Conservation (phyloP, 306 rosid species). For the Rubus idaeus region DNA sequence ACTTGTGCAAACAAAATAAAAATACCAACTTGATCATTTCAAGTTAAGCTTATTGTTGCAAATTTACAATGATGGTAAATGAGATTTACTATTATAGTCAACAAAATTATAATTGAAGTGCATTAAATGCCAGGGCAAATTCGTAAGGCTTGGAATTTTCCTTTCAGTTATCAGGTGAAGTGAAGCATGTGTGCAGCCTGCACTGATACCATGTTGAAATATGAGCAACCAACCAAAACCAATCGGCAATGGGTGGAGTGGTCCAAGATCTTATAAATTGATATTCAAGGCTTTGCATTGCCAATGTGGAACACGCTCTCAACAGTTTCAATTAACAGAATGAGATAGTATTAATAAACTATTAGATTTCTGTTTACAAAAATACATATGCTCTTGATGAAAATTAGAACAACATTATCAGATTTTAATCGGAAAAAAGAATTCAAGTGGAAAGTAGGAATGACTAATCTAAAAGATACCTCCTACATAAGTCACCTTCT, state of each 20-base stretch:
- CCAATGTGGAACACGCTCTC: neutral
- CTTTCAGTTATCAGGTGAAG: too few relatives aligned
- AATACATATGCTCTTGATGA: neutral
- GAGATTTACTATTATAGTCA: too few relatives aligned
- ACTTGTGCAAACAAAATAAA: too few relatives aligned
- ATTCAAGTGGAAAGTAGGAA: slow-evolving; percentile 19
- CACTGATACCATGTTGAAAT: too few relatives aligned
- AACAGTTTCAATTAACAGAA: neutral
- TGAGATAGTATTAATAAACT: neutral
- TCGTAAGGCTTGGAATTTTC: too few relatives aligned
- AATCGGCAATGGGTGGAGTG: neutral
- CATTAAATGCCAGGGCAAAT: too few relatives aligned
- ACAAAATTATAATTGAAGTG: too few relatives aligned
- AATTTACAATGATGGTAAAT: too few relatives aligned
- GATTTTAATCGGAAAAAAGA: neutral
- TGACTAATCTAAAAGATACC: slow-evolving; percentile 41
- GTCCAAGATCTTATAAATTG: neutral
- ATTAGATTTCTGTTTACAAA: neutral
- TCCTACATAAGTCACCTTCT: slow-evolving; percentile 78
- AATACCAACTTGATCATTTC: too few relatives aligned
- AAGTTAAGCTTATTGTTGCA: too few relatives aligned
- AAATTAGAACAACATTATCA: neutral
- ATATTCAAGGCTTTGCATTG: neutral
- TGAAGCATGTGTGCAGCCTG: too few relatives aligned
- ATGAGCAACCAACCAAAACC: neutral